Conservation (phyloP, 2,329 filamentous ascomycete species). For the Aphanocladium album region DNA sequence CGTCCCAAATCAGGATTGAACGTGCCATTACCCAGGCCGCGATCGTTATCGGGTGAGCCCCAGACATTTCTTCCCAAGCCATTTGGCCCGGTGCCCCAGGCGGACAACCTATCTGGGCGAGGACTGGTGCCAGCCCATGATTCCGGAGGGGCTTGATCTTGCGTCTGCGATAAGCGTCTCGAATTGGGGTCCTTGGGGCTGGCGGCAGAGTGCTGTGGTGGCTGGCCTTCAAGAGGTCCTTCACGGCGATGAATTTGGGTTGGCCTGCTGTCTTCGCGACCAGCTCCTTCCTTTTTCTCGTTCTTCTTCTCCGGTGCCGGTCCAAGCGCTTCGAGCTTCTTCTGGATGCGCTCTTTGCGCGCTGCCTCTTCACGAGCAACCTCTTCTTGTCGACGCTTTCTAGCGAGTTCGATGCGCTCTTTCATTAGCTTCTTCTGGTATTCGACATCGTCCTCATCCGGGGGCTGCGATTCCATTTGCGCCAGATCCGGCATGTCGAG, state of each 20-base stretch:
- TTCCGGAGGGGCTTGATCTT: constrained; percentile 28
- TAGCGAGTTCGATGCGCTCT: constrained; percentile 63
- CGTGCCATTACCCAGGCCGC: constrained; percentile 71
- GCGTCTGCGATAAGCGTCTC: constrained; percentile 28
- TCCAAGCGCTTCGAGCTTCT: constrained; percentile 67
- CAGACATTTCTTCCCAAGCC: constrained; percentile 59
- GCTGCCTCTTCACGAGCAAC: constrained; percentile 69
- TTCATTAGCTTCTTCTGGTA: constrained; percentile 69
- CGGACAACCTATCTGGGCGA: constrained; percentile 43
- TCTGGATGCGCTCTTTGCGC: constrained; percentile 62
- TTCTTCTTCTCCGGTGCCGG: constrained; percentile 57
- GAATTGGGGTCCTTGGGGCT: constrained; percentile 16
- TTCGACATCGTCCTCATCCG: constrained; percentile 46
- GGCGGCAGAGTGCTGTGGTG: constrained; percentile 17
- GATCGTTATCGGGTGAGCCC: constrained; percentile 67
- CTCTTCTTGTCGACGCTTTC: constrained; percentile 62
- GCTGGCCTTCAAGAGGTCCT: constrained; percentile 16
- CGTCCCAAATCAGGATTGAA: constrained; percentile 60
- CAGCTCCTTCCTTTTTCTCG: constrained; percentile 45
- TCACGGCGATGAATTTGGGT: constrained; percentile 32
- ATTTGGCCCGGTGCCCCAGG: constrained; percentile 45
- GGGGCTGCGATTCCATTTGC: constrained; percentile 22
- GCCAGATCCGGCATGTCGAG: constrained; percentile 13
- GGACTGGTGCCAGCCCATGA: constrained; percentile 35
- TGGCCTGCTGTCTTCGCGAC: constrained; percentile 35